phyloP scores from a whole-genome alignment of 768 basidiomycete genomes.

The Psilocybe sp. region DNA sequence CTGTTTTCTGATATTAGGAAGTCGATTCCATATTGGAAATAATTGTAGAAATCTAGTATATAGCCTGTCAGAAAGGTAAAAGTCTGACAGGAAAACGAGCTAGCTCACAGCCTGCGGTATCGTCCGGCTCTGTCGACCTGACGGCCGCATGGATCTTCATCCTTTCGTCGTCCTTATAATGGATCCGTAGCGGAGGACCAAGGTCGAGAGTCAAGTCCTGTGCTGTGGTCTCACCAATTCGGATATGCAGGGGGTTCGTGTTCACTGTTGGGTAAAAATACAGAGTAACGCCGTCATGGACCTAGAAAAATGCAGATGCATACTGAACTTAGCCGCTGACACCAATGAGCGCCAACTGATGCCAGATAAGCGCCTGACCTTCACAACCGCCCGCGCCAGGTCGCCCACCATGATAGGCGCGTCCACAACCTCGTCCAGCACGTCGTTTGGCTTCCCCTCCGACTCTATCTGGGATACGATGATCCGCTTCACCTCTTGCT shows the following conservation, averaged over 20 bases:
- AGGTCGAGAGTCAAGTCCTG: constrained; percentile 80
- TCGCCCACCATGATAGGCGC: constrained; percentile 73
- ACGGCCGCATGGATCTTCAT: constrained; percentile 77
- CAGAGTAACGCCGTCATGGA: constrained; percentile 70
- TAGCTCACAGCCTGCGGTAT: constrained; percentile 52
- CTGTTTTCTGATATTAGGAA: constrained; percentile 73
- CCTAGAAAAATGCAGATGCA: constrained; percentile 36
- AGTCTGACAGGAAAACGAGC: neutral
- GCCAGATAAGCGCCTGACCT: constrained; percentile 39
- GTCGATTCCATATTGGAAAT: constrained; percentile 89
- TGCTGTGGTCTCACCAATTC: constrained; percentile 72
- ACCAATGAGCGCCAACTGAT: neutral
- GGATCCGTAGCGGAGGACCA: constrained; percentile 71
- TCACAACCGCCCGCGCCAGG: constrained; percentile 61
- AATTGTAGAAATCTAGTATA: constrained; percentile 88
- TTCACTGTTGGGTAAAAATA: constrained; percentile 57
- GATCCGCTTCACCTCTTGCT: constrained; percentile 75
- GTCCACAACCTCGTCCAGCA: constrained; percentile 69
- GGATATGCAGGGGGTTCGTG: constrained; percentile 51
- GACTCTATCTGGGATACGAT: constrained; percentile 68
- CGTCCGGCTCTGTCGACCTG: constrained; percentile 33
- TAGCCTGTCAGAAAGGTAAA: neutral
- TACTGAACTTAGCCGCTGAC: neutral
- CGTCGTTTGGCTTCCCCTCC: constrained; percentile 55
- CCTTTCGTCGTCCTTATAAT: constrained; percentile 87